A percentile compares a stretch with the other conserved stretches of the same genome.
Evolutionary conservation across 192 early-diverging fungal genomes (phyloP).

Genomic region (Umbelopsis sp.): DNA sequence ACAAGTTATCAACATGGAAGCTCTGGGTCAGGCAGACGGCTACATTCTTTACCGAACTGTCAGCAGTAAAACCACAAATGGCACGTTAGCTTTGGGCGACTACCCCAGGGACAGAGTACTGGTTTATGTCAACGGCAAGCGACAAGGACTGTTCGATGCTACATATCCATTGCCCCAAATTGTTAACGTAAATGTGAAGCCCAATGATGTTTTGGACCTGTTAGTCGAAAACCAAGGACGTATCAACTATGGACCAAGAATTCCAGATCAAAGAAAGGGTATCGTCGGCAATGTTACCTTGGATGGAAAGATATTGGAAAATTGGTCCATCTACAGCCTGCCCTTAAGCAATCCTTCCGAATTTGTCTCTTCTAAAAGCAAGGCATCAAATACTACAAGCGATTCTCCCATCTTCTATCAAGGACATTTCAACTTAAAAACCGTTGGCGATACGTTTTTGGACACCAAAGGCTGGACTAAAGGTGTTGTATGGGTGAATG

Average conservation of each 20-base stretch:
- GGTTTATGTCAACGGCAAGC: constrained; percentile 17
- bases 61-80: neutral
- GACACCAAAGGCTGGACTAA: constrained; percentile 5
- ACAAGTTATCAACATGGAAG: constrained; percentile 14
- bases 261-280: constrained; percentile 18
- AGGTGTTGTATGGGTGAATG: constrained; percentile 13
- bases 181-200: neutral
- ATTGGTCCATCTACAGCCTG: constrained; percentile 14
- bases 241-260: constrained; percentile 13
- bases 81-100: neutral
- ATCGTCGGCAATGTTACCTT: constrained; percentile 13
- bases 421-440: neutral
- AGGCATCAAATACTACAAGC: neutral
- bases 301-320: neutral
- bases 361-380: neutral
- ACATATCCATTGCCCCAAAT: constrained; percentile 11
- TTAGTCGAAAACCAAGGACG: constrained; percentile 17
- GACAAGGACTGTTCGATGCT: constrained; percentile 7
- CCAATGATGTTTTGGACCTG: neutral
- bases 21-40: neutral
- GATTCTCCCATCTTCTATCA: constrained; percentile 16
- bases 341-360: constrained; percentile 2
- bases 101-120: constrained; percentile 19
- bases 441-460: neutral
- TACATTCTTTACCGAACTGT: constrained; percentile 4